Percentiles rank a stretch among this genome's conserved stretches.
Evolutionary conservation across 129 eudicot species (phyloP).

Genomic region (Lactuca saligna): DNA sequence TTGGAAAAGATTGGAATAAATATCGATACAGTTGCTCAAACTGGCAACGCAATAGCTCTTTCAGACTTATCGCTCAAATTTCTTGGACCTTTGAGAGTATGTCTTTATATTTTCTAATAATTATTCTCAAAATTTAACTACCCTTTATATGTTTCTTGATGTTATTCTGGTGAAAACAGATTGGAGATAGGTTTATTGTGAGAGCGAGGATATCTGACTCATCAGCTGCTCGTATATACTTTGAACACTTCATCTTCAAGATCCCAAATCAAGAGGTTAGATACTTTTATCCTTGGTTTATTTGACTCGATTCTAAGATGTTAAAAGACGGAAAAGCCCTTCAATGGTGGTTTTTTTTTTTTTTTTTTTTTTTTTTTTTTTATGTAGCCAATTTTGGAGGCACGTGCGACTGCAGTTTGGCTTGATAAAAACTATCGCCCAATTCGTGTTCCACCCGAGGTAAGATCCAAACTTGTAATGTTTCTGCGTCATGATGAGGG

Average conservation of each 20-base stretch:
- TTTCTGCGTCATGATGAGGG: constrained; percentile 49
- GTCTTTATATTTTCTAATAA: constrained; percentile 7
- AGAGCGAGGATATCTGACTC: constrained; percentile 65
- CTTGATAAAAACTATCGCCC: constrained; percentile 85
- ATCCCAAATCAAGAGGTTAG: constrained; percentile 76
- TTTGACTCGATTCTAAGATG: constrained; percentile 6
- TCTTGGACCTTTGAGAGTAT: constrained; percentile 84
- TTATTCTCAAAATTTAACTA: background rate
- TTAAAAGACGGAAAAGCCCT: constrained; percentile 8
- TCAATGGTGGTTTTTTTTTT: constrained; percentile 12
- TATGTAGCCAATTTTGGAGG: constrained; percentile 74
- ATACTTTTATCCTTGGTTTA: background rate
- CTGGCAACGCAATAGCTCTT: constrained; percentile 75
- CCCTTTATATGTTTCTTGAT: background rate
- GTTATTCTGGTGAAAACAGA: constrained; percentile 38
- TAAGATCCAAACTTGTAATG: constrained; percentile 61
- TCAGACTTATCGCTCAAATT: constrained; percentile 79
- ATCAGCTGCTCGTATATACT: constrained; percentile 81
- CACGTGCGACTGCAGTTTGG: constrained; percentile 87
- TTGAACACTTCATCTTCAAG: constrained; percentile 77
- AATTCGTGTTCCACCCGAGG: constrained; percentile 73
- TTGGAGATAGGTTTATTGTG: constrained; percentile 70
- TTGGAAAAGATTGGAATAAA: constrained; percentile 65
- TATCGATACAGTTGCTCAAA: constrained; percentile 73
- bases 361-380: constrained; percentile 23